A percentile compares a stretch with the other conserved stretches of the same genome.
Conservation (phyloP, 345 rosid species). For the Melastoma malabathricum region DNA sequence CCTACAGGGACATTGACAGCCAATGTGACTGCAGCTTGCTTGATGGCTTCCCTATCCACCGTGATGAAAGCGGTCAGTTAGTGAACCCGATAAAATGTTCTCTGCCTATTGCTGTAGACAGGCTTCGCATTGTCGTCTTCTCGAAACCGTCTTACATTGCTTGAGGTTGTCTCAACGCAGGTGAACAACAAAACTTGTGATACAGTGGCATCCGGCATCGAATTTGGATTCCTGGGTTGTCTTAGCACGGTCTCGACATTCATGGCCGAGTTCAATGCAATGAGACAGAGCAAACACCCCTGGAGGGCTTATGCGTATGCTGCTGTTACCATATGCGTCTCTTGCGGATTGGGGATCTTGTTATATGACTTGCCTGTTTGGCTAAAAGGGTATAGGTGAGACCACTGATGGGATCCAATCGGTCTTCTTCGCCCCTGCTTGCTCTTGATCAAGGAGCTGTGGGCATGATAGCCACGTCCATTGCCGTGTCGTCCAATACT, state of each 20-base stretch:
- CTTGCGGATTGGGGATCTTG: conserved; percentile 41
- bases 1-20: conserved; percentile 84
- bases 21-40: conserved; percentile 63
- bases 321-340: conserved; percentile 24
- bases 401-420: background rate
- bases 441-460: no score
- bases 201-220: conserved; percentile 40
- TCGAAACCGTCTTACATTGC: background rate
- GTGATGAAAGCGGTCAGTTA: conserved; percentile 44
- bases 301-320: conserved; percentile 80
- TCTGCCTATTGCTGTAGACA: no score
- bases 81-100: background rate
- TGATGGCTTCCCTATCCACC: conserved; percentile 67
- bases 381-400: conserved; percentile 18
- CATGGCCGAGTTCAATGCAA: conserved; percentile 78
- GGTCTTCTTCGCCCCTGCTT: no score
- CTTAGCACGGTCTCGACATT: conserved; percentile 82
- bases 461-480: no score
- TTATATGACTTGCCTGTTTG: conserved; percentile 52
- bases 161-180: conserved; percentile 18
- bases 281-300: conserved; percentile 49
- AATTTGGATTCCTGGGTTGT: conserved; percentile 77
- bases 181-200: conserved; percentile 34
- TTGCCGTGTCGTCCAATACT: no score
- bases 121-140: background rate